Base-by-base conservation (phyloP, 78 protist genomes). In the Chrysochromulina parva region DNA sequence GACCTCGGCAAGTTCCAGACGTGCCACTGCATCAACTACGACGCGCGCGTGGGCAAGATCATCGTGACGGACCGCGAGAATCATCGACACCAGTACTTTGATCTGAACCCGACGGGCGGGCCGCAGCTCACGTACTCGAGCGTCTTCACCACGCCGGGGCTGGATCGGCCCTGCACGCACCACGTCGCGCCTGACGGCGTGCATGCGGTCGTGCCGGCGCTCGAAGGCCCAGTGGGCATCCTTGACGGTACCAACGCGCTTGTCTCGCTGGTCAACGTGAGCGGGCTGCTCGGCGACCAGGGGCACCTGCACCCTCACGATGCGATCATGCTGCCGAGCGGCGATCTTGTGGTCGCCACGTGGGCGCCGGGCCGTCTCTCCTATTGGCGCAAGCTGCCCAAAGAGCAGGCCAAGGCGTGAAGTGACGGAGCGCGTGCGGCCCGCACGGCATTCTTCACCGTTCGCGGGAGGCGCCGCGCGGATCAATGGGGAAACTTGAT, bases 251-350 rank as follows among this genome's bases (percentile, higher is more conserved):
- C 16, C n/a, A 53, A 53, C 60, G 13, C 17, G 22, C 62, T 78
- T 13, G 85, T 53, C 38, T 78, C 85, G 26, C 24, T 48, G 62
- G 59, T 78, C 57, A 26, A 78, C 47, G 85, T 78, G 20, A 26
- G 50, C 47, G 60, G 10, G 17, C 38, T 78, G 28, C 85, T 78
- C 47, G 85, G 85, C 13, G 28, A 16, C n/a, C 85, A 17, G 38
- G 85, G 85, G 28, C 85, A 78, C 59, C 58, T 13, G 14, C 85
- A 78, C 85, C 85, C 85, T 2, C 85, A 78, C 60, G 85, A 78
- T 28, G 85, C 85, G n/a, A 78, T 78, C 26, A 19, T 78, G 28
- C 85, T 78, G 20, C 65, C 57, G n/a, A 53, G 47, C 24, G 85
- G 85, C 1, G 85, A 78, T 62, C 26, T 78, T 3, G 85, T n/a